Evolutionary conservation across 495 filamentous ascomycete species (phyloP).

Genomic region (Penicillium nucicola): DNA sequence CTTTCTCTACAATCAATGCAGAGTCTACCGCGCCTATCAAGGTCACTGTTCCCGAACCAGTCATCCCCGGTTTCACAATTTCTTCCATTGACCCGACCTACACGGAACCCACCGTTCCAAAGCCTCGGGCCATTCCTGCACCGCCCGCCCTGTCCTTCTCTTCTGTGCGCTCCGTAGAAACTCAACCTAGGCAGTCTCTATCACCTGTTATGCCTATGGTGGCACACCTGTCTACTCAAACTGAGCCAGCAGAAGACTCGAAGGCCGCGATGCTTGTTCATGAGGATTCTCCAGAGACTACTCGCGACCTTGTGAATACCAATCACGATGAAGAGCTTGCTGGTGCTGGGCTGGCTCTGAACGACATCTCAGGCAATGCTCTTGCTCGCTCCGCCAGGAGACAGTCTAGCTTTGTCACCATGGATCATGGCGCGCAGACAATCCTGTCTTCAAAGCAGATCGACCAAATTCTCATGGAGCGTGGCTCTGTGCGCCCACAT

Average conservation of each 20-base stretch:
- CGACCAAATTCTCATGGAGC: conserved; percentile 59
- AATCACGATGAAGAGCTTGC: conserved; percentile 38
- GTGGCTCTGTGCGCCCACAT: conserved; percentile 28
- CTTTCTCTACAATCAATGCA: conserved; percentile 47
- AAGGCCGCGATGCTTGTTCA: conserved; percentile 35
- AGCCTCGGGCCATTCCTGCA: conserved; percentile 25
- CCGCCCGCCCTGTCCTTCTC: conserved; percentile 29
- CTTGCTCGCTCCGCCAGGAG: conserved; percentile 26
- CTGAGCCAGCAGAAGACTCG: conserved; percentile 18
- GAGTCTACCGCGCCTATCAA: conserved; percentile 49
- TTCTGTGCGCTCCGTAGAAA: conserved; percentile 39
- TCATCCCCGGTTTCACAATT: conserved; percentile 12
- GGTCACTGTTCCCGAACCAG: conserved; percentile 24
- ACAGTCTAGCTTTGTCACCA: conserved; percentile 41
- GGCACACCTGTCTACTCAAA: conserved; percentile 20
- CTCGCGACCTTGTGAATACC: conserved; percentile 26
- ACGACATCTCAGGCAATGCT: conserved; percentile 44
- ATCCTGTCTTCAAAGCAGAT: conserved; percentile 68
- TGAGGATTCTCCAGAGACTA: conserved; percentile 52
- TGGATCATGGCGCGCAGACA: conserved; percentile 72
- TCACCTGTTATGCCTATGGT: conserved; percentile 16
- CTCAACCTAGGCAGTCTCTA: conserved; percentile 28
- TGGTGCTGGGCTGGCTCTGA: conserved; percentile 40
- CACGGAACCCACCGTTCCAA: conserved; percentile 5
- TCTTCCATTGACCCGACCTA: conserved; percentile 11